phyloP scores from a whole-genome alignment of 164 flowering plant species.

The Magnolia officinalis region DNA sequence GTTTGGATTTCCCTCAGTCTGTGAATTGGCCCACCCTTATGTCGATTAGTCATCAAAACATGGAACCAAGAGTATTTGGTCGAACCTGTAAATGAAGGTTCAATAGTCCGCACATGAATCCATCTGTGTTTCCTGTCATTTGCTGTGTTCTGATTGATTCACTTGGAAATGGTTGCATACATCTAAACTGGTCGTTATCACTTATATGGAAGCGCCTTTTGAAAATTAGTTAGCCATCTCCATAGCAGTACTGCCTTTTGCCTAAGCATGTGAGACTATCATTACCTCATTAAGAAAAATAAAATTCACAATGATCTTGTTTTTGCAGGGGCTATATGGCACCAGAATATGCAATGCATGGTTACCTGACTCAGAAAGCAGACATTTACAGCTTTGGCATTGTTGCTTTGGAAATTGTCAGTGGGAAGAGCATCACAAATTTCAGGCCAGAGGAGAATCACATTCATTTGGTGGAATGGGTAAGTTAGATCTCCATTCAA shows the following conservation, averaged over 20 bases:
- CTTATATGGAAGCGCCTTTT: not conserved
- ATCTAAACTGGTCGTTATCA: not conserved
- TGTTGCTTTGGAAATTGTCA: constrained; percentile 50
- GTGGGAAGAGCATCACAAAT: constrained; percentile 56
- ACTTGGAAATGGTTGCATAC: too few relatives aligned
- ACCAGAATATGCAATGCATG: constrained; percentile 64
- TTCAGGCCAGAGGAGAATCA: constrained; percentile 35
- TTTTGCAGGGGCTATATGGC: constrained; percentile 68
- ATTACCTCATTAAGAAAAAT: not conserved
- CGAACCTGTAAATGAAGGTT: too few relatives aligned
- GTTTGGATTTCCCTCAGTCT: too few relatives aligned
- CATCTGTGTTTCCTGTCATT: too few relatives aligned
- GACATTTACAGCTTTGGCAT: constrained; percentile 68
- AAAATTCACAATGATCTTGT: not conserved
- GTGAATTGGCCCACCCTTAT: too few relatives aligned
- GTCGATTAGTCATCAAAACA: too few relatives aligned
- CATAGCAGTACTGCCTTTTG: not conserved
- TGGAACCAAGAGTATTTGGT: too few relatives aligned
- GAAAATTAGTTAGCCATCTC: not conserved
- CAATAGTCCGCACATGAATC: too few relatives aligned
- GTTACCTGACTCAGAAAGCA: constrained; percentile 65
- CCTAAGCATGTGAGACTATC: not conserved
- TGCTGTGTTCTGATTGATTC: too few relatives aligned
- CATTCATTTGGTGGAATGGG: constrained; percentile 60
- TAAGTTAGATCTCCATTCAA: constrained; percentile 14